Evolutionary conservation across 306 rosid genomes (phyloP).

Genomic region (Prunus padus): DNA sequence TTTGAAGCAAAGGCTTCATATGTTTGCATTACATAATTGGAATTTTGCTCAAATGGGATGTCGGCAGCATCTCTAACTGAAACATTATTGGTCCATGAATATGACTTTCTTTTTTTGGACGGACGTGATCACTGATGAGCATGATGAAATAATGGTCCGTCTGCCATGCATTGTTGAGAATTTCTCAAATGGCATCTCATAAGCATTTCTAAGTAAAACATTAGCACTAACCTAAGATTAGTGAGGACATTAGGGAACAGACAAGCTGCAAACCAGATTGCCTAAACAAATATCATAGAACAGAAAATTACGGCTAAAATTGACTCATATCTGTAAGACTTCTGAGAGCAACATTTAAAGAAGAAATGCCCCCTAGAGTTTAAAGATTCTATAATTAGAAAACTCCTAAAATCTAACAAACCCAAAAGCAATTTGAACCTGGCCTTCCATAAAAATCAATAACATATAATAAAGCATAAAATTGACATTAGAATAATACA

Average conservation of each 20-base stretch:
- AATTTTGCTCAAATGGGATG: not conserved
- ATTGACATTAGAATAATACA: not conserved
- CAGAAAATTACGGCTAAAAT: not conserved
- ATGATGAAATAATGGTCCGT: not conserved
- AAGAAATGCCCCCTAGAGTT: not conserved
- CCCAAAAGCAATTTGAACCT: not conserved
- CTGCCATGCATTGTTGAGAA: not conserved
- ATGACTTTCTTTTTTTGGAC: not conserved
- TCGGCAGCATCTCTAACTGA: not conserved
- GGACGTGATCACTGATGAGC: not conserved
- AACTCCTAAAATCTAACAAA: too few relatives aligned
- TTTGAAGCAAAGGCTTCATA: not conserved
- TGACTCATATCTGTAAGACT: not conserved
- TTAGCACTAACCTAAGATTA: too few relatives aligned
- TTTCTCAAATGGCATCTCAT: not conserved
- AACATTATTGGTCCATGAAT: not conserved
- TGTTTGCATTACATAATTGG: not conserved
- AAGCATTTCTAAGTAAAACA: too few relatives aligned
- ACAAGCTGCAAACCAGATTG: not conserved
- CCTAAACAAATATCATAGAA: not conserved
- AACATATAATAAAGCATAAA: not conserved
- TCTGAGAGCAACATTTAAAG: not conserved
- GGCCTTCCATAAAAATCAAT: not conserved
- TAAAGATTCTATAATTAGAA: not conserved
- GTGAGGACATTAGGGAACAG: too few relatives aligned